Conservation (phyloP, 805 yeast species). For the Yarrowia sp. region DNA sequence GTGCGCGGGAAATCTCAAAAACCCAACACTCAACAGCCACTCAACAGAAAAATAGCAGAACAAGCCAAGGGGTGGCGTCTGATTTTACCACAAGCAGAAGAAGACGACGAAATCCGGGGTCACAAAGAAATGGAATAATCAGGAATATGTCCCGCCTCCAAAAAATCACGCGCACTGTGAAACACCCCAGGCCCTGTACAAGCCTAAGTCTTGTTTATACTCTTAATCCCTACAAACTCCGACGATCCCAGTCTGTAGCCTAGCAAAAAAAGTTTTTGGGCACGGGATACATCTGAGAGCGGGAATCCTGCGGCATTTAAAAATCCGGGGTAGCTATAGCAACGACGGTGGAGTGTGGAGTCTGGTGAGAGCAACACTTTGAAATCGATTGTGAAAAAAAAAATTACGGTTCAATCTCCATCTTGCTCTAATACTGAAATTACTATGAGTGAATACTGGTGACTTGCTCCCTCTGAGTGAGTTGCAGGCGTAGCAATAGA, state of each 20-base stretch:
- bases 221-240: conserved; percentile 4
- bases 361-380: too few relatives aligned
- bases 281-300: conserved; percentile 1
- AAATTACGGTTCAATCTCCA: too few relatives aligned
- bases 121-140: conserved; percentile 3
- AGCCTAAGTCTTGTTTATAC: conserved; percentile 4
- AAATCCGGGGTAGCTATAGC: conserved; percentile 32
- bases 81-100: neutral
- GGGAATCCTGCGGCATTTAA: conserved; percentile 24
- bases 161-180: neutral
- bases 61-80: conserved; percentile 7
- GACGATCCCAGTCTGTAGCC: neutral
- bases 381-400: too few relatives aligned
- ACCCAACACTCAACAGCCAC: conserved; percentile 33
- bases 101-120: too few relatives aligned
- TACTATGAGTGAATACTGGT: too few relatives aligned
- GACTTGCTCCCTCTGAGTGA: too few relatives aligned
- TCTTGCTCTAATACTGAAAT: too few relatives aligned
- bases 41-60: conserved; percentile 24
- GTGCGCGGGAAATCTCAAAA: neutral
- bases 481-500: too few relatives aligned
- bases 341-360: neutral
- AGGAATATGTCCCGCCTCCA: too few relatives aligned
- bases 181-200: neutral
- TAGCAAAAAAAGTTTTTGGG: neutral